Evolutionary conservation across 768 basidiomycete genomes (phyloP).

Genomic region (Amanita inopinata): DNA sequence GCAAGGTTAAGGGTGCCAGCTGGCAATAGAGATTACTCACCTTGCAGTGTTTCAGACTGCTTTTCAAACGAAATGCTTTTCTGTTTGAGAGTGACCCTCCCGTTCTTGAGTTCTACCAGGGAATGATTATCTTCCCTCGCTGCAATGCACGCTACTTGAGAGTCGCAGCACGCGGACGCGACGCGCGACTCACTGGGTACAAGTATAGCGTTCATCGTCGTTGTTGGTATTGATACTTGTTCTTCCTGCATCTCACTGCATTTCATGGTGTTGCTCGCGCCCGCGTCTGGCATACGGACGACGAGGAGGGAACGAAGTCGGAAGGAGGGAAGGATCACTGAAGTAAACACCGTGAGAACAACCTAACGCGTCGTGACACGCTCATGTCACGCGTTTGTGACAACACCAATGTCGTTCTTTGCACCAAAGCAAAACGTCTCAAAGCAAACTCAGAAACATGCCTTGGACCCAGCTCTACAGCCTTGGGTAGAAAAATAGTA

Average conservation of each 20-base stretch:
- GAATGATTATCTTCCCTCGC: constrained; percentile 30
- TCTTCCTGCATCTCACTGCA: not conserved
- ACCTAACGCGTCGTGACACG: constrained; percentile 29
- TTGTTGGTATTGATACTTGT: not conserved
- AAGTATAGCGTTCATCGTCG: not conserved
- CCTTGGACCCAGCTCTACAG: constrained; percentile 50
- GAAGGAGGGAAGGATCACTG: constrained; percentile 22
- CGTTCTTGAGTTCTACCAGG: constrained; percentile 64
- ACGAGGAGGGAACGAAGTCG: constrained; percentile 7
- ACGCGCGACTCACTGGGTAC: constrained; percentile 27
- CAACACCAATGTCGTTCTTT: constrained; percentile 60
- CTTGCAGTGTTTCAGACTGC: constrained; percentile 74
- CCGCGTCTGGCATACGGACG: not conserved
- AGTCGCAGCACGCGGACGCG: constrained; percentile 8
- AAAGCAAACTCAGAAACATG: constrained; percentile 33
- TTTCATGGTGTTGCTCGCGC: not conserved
- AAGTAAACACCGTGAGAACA: too few species aligned
- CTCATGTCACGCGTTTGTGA: constrained; percentile 40
- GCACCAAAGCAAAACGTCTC: constrained; percentile 28
- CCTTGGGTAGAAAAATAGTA: constrained; percentile 99
- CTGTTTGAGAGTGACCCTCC: constrained; percentile 69
- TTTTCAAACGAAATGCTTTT: constrained; percentile 68
- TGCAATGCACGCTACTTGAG: constrained; percentile 22
- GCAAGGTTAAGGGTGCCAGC: constrained; percentile 9
- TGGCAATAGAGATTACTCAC: constrained; percentile 26